A percentile compares a stretch with the other conserved stretches of the same genome.
Evolutionary conservation across 768 basidiomycete species (phyloP).

Genomic region (Dictyophora rubrovolvata): DNA sequence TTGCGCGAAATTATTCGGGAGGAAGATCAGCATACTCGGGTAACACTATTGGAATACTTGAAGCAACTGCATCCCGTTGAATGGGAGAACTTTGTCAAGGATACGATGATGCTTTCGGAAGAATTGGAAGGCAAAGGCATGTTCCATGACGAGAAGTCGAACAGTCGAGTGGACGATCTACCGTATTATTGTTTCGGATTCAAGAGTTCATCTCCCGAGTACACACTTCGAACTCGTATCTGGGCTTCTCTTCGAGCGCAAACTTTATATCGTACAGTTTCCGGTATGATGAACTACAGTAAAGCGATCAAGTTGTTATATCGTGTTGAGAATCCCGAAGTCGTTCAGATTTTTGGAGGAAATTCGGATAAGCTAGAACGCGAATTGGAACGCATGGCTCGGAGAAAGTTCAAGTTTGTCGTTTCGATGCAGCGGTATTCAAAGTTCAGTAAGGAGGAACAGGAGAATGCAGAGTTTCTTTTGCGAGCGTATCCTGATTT

Average conservation of each 20-base stretch:
- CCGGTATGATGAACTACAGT: constrained; percentile 99
- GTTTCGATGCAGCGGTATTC: constrained; percentile 99
- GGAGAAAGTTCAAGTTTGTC: constrained; percentile 97
- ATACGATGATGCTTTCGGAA: constrained; percentile 97
- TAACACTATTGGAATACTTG: constrained; percentile 94
- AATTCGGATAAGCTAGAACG: constrained; percentile 96
- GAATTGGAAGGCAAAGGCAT: constrained; percentile 78
- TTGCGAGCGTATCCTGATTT: constrained; percentile 96
- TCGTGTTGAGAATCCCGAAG: constrained; percentile 98
- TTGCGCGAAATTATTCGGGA: constrained; percentile 98
- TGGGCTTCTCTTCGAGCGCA: constrained; percentile 99
- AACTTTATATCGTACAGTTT: constrained; percentile 96
- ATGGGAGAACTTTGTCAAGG: constrained; percentile 99
- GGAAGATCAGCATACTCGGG: constrained; percentile 93
- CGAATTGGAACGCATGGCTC: constrained; percentile 94
- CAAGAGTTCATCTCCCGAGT: constrained; percentile 97
- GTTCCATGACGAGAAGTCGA: constrained; percentile 74
- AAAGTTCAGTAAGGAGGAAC: constrained; percentile 99
- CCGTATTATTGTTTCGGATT: constrained; percentile 99
- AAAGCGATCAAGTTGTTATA: constrained; percentile 99
- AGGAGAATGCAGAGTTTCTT: constrained; percentile 97
- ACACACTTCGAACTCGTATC: constrained; percentile 95
- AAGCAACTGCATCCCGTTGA: constrained; percentile 97
- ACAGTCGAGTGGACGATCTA: constrained; percentile 79
- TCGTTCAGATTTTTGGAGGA: constrained; percentile 93